phyloP scores from a whole-genome alignment of 331 rosid species.

The Malus hybrid region DNA sequence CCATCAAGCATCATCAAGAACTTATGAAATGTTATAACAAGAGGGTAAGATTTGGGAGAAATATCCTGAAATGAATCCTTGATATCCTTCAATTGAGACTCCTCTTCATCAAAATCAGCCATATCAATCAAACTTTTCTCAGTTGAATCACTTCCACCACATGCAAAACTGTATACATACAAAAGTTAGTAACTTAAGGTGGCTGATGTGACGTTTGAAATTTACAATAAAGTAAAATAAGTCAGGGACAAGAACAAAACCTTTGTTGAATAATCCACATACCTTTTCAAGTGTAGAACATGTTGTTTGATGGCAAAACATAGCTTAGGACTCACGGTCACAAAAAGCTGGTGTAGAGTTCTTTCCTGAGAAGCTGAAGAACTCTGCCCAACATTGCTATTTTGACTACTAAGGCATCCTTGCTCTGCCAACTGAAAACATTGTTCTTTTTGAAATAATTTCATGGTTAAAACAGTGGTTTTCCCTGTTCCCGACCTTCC shows the following conservation, averaged over 20 bases:
- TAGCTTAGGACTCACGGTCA: constrained; percentile 54
- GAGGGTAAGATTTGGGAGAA: constrained; percentile 43
- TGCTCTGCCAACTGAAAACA: constrained; percentile 20
- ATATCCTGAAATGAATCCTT: constrained; percentile 47
- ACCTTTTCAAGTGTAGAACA: constrained; percentile 50
- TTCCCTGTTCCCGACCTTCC: constrained; percentile 76
- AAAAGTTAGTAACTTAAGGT: neutral
- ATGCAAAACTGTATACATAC: constrained; percentile 27
- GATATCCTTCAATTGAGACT: constrained; percentile 33
- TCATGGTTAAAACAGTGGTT: constrained; percentile 55
- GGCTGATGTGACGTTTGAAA: neutral
- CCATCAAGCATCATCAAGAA: constrained; percentile 74
- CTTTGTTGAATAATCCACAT: neutral
- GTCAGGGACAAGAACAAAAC: neutral
- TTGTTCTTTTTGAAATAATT: constrained; percentile 45
- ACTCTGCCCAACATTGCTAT: neutral
- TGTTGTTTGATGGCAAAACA: constrained; percentile 54
- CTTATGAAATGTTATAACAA: constrained; percentile 64
- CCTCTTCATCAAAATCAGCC: constrained; percentile 34
- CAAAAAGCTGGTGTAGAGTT: constrained; percentile 48
- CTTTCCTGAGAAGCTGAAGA: constrained; percentile 1
- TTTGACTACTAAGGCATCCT: neutral
- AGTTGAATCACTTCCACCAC: constrained; percentile 18
- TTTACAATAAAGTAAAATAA: neutral
- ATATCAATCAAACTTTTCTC: constrained; percentile 10